These are phyloP conservation scores for Amaranthus hypochondriacus DNA, from an alignment of 148 eudicot genomes.

Conservation along the genomic window DNA sequence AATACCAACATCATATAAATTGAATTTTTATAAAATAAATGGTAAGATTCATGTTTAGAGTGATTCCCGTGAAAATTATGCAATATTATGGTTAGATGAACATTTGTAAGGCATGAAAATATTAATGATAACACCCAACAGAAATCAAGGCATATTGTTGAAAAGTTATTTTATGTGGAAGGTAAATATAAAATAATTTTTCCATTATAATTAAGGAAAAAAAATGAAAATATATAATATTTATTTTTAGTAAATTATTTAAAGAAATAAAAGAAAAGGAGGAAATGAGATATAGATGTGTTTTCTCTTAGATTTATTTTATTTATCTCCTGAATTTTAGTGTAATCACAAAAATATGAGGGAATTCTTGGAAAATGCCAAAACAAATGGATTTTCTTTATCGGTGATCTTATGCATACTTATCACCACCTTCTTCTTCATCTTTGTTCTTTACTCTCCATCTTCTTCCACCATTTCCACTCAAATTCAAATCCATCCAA, in stretches of 20 bases:
- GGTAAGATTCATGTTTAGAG: no score
- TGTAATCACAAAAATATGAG: conserved; percentile 12
- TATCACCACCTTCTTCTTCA: conserved; percentile 22
- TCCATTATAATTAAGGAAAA: no score
- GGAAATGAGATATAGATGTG: background rate
- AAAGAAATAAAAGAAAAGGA: background rate
- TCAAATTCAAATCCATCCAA: conserved; percentile 1
- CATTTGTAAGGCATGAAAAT: conserved; percentile 6
- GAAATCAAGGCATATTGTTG: no score
- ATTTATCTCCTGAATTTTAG: conserved; percentile 1
- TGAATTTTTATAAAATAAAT: no score
- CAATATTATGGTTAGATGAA: background rate
- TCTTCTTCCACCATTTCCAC: conserved; percentile 11
- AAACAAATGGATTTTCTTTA: conserved; percentile 22
- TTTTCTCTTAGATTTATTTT: conserved; percentile 7
- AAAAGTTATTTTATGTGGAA: no score
- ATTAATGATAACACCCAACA: background rate
- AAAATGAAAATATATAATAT: no score
- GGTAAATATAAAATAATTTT: no score
- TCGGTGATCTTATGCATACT: conserved; percentile 10
- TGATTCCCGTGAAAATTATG: background rate
- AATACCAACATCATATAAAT: no score
- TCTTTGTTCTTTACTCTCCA: conserved; percentile 20
- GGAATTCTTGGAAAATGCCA: conserved; percentile 19
- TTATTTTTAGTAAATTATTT: no score